Evolutionary conservation across 495 filamentous ascomycete species (phyloP), one percentile per base, ranked within the genome.

Genomic region (Daldinia concentrica): DNA sequence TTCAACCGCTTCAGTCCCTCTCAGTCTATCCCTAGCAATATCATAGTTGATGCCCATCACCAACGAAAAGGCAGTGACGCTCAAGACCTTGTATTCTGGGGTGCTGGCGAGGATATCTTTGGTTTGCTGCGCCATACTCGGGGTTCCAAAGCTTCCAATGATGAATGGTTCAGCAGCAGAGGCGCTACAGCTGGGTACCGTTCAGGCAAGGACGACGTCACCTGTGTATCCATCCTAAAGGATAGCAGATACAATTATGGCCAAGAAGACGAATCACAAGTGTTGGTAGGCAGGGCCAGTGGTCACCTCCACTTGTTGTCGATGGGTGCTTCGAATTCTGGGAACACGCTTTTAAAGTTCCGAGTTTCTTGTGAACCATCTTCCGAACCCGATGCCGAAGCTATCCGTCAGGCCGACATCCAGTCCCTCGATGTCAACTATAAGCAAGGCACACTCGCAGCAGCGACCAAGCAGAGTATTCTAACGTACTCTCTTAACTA

Each of bases 1-100:
- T 22, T 14, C 29, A 26, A 43, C 19, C 59, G n/a, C 5, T 57
- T 11, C n/a, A 6, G 22, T n/a, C 14, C 41, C 7, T 24, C 22
- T 19, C 74, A 74, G 43, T 69, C 73, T 12, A 74, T 74, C 8
- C 71, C 69, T 1, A 79, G 81, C 30, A 79, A 80, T 24, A 69
- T 83, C 12, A 73, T 84, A 17, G 73, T 85, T 8, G 82, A 83
- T 51, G 81, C 80, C 9, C 60, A 77, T 9, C 69, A 79, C 4
- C 74, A 75, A 12, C 75, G 69, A 15, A 30, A 29, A 9, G 76
- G 76, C 2, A 68, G 64, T 5, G 74, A 69, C 9, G 73, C 73
- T n/a, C 64, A 79, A 22, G 82, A 85, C 67, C 37, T 84, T 19
- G 73, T 84, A 1, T 76, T 80, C 1, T 83, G 80, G 78, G 83